phyloP scores from a whole-genome alignment of 805 yeast genomes.

The Candida tibetensis region DNA sequence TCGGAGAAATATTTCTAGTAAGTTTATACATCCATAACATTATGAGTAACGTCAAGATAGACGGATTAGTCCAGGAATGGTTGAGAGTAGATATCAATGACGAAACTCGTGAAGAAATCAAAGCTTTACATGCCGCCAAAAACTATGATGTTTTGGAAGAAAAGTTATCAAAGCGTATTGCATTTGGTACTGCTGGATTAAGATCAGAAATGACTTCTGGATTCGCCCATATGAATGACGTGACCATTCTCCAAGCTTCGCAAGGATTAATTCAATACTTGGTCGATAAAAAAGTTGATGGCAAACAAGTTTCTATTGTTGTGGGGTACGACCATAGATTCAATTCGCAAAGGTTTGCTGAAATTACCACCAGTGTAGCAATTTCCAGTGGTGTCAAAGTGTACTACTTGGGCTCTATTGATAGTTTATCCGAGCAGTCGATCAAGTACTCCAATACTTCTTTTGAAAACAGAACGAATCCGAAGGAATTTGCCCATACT shows the following conservation, averaged over 20 bases:
- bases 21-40: too few species aligned
- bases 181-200: constrained; percentile 93
- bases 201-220: constrained; percentile 90
- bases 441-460: constrained; percentile 7
- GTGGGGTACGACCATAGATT: constrained; percentile 91
- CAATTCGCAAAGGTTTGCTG: constrained; percentile 77
- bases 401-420: constrained; percentile 50
- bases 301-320: constrained; percentile 45
- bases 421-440: constrained; percentile 31
- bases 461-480: background rate
- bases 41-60: too few species aligned
- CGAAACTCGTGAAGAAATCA: constrained; percentile 56
- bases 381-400: constrained; percentile 66
- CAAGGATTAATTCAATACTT: constrained; percentile 69
- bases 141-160: constrained; percentile 46
- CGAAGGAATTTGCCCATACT: constrained; percentile 55
- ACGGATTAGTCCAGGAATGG: constrained; percentile 35
- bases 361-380: constrained; percentile 74
- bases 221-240: constrained; percentile 80
- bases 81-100: constrained; percentile 34
- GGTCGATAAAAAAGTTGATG: constrained; percentile 16
- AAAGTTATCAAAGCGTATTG: constrained; percentile 57
- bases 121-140: constrained; percentile 34
- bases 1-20: too few species aligned
- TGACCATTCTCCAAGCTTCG: constrained; percentile 86